Percentiles rank a stretch among this genome's conserved stretches.
These are phyloP conservation scores for Suillus americanus DNA, from an alignment of 768 basidiomycete genomes.

Conservation along the genomic window DNA sequence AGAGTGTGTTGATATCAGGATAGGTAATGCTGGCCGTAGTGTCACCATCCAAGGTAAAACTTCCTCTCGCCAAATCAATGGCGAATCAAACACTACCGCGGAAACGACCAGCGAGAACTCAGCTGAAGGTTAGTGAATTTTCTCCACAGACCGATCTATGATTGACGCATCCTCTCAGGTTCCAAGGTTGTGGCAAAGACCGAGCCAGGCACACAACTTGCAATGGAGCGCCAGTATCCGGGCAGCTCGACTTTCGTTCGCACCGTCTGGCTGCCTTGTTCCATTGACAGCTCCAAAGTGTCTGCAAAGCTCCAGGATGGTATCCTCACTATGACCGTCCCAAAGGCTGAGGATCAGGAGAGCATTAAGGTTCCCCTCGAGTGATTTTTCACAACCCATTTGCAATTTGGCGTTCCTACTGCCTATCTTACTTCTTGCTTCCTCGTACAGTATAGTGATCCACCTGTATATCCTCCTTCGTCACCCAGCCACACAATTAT, in stretches of 20 bases:
- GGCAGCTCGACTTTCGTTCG: conserved; percentile 59
- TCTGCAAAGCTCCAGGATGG: conserved; percentile 68
- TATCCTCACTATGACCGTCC: conserved; percentile 60
- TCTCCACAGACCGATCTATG: conserved; percentile 1
- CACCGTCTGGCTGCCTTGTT: conserved; percentile 69
- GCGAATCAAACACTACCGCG: conserved; percentile 16
- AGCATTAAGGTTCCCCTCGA: conserved; percentile 48
- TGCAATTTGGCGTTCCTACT: no score
- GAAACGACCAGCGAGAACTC: conserved; percentile 18
- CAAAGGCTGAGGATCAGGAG: conserved; percentile 60
- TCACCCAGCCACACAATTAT: background rate
- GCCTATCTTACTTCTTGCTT: background rate
- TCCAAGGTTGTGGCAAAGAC: conserved; percentile 18
- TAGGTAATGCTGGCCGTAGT: conserved; percentile 70
- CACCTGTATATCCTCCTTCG: background rate
- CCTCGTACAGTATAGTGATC: background rate
- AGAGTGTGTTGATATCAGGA: conserved; percentile 68
- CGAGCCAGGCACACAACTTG: conserved; percentile 39
- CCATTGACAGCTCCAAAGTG: conserved; percentile 57
- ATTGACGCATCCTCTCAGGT: conserved; percentile 3
- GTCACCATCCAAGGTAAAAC: conserved; percentile 72
- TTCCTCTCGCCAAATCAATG: conserved; percentile 23
- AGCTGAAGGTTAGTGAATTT: conserved; percentile 28
- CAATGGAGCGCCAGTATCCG: conserved; percentile 60
- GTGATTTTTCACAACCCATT: conserved; percentile 3